Evolutionary conservation across 1,284 basidiomycete genomes (phyloP).

Genomic region (Trichosporon inkin): DNA sequence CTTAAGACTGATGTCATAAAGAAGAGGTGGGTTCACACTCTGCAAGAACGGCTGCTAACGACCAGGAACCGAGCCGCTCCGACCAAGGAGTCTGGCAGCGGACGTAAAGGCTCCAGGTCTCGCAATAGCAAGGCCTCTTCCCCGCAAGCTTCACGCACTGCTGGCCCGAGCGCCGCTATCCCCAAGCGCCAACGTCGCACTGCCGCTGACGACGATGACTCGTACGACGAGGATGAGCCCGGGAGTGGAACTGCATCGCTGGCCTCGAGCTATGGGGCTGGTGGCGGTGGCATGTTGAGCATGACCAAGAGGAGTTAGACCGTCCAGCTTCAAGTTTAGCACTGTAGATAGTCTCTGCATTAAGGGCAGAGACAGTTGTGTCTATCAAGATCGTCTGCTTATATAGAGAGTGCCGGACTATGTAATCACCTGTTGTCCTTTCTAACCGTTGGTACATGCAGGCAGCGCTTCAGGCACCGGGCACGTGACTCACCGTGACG

Average conservation of each 20-base stretch:
- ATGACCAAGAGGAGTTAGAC: constrained; percentile 2
- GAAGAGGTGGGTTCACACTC: constrained; percentile 65
- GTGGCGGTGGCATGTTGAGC: not conserved
- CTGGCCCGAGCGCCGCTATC: constrained; percentile 13
- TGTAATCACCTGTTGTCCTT: constrained; percentile 5
- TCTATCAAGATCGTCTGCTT: not conserved
- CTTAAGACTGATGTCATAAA: constrained; percentile 97
- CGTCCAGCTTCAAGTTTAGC: not conserved
- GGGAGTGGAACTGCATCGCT: not conserved
- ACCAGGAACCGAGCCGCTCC: constrained; percentile 22
- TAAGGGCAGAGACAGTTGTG: not conserved
- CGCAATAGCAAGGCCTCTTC: constrained; percentile 19
- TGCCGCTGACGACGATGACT: not conserved
- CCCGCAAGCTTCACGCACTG: constrained; percentile 11
- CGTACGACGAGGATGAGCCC: constrained; percentile 1
- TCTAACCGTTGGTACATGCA: not conserved
- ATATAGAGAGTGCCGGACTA: constrained; percentile 6
- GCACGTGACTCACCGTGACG: not conserved
- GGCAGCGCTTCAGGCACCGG: not conserved
- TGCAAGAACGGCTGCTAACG: not conserved
- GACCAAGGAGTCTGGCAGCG: constrained; percentile 15
- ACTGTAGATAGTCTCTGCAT: no score
- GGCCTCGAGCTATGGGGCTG: not conserved
- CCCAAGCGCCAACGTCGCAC: constrained; percentile 24
- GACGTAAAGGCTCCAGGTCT: constrained; percentile 9